phyloP scores from a whole-genome alignment of 1,139 yeast species.

The Candida sanyaensis region DNA sequence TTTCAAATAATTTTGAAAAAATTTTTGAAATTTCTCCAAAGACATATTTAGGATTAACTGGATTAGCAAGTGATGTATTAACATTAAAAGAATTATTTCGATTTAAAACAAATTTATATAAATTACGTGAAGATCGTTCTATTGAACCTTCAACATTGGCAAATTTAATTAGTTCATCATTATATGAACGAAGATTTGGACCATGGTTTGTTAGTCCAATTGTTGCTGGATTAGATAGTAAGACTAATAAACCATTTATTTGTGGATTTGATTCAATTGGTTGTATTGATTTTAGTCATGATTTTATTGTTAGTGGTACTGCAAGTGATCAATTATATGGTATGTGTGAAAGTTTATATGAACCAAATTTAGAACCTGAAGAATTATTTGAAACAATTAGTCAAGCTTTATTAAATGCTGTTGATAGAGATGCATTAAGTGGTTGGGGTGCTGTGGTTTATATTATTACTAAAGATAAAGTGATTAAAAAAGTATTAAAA shows the following conservation, averaged over 20 bases:
- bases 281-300: constrained; percentile 92
- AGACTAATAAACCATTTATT: constrained; percentile 81
- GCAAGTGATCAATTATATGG: constrained; percentile 96
- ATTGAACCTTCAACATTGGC: constrained; percentile 96
- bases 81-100: constrained; percentile 83
- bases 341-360: constrained; percentile 97
- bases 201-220: constrained; percentile 97
- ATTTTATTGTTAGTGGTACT: constrained; percentile 96
- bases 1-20: constrained; percentile 91
- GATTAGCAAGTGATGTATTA: constrained; percentile 90
- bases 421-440: constrained; percentile 94
- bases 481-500: constrained; percentile 80
- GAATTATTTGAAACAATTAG: constrained; percentile 95
- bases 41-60: constrained; percentile 88
- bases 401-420: constrained; percentile 91
- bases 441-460: constrained; percentile 99
- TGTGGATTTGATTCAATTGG: constrained; percentile 98
- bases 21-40: constrained; percentile 79
- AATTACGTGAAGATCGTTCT: constrained; percentile 84
- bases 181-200: constrained; percentile 91
- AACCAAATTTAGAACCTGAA: constrained; percentile 91
- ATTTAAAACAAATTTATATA: constrained; percentile 83
- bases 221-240: constrained; percentile 90
- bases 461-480: constrained; percentile 89
- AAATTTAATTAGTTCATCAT: constrained; percentile 83